Conservation (phyloP, 2,329 filamentous ascomycete species). For the Talaromyces albobiverticillius region DNA sequence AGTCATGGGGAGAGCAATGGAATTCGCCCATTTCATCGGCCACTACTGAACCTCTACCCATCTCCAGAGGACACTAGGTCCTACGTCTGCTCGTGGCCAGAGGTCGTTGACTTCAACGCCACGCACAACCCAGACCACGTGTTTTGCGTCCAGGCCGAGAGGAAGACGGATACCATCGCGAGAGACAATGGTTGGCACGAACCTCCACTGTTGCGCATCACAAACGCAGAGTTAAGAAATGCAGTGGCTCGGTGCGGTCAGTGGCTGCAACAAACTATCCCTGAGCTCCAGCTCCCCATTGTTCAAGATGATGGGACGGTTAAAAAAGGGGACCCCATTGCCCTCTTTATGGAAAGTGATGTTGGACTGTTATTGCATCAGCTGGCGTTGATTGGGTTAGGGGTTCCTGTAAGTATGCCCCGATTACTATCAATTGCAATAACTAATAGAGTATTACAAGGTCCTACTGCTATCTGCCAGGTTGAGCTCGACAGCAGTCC, state of each 20-base stretch:
- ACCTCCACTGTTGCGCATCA: neutral
- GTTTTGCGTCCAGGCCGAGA: slow-evolving; percentile 9
- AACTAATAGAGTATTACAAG: neutral
- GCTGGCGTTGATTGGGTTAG: slow-evolving; percentile 7
- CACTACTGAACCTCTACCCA: neutral
- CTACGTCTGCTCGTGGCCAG: neutral
- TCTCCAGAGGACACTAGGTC: neutral
- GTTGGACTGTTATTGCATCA: slow-evolving; percentile 7
- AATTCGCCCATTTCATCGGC: neutral
- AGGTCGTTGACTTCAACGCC: slow-evolving; percentile 8
- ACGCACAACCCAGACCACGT: neutral
- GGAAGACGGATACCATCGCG: neutral
- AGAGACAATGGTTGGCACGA: neutral
- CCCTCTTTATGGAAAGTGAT: slow-evolving; percentile 10
- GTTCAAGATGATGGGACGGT: neutral
- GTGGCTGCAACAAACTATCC: slow-evolving; percentile 6
- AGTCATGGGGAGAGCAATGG: neutral
- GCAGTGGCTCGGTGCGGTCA: neutral
- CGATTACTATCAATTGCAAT: neutral
- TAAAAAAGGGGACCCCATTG: neutral
- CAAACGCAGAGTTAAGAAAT: neutral
- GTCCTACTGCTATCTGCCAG: slow-evolving; percentile 3
- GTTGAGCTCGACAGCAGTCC: slow-evolving; percentile 3
- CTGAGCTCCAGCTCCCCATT: neutral
- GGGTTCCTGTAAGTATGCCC: slow-evolving; percentile 1